Conservation (phyloP, 2,329 filamentous ascomycete genomes). For the Aureobasidium subglaciale region DNA sequence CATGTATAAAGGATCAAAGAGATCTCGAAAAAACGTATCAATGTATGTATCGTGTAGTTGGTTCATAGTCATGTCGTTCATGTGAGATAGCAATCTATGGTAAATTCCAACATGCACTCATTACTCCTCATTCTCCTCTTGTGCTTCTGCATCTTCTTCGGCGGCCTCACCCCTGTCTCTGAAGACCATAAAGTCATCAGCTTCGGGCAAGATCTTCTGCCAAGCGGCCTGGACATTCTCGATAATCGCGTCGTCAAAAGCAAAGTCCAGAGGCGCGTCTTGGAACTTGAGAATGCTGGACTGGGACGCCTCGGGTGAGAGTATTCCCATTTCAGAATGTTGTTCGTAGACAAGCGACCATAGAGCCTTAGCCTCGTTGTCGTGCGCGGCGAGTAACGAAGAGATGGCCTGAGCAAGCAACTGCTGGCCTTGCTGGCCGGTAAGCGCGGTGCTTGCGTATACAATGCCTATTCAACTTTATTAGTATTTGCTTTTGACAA, state of each 20-base stretch:
- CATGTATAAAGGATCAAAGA: too few relatives aligned
- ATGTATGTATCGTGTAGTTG: background rate
- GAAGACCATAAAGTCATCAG: constrained; percentile 66
- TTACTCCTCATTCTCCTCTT: constrained; percentile 16
- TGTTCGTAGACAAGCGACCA: constrained; percentile 51
- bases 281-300: constrained; percentile 50
- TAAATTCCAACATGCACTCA: background rate
- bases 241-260: constrained; percentile 66
- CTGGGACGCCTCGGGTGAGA: constrained; percentile 22
- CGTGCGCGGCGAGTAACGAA: constrained; percentile 31
- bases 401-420: constrained; percentile 37
- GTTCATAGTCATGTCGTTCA: background rate
- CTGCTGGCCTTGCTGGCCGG: constrained; percentile 28
- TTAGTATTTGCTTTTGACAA: constrained; percentile 30
- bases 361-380: constrained; percentile 35
- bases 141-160: constrained; percentile 52
- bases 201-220: constrained; percentile 51
- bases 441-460: constrained; percentile 45
- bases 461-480: constrained; percentile 45
- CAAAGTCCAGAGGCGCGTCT: constrained; percentile 55
- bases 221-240: constrained; percentile 63
- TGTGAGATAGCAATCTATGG: background rate
- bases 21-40: too few relatives aligned
- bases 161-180: constrained; percentile 60
- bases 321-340: constrained; percentile 23